These are phyloP conservation scores for Xylaria nigripes DNA, from an alignment of 495 filamentous ascomycete genomes.

Conservation along the genomic window DNA sequence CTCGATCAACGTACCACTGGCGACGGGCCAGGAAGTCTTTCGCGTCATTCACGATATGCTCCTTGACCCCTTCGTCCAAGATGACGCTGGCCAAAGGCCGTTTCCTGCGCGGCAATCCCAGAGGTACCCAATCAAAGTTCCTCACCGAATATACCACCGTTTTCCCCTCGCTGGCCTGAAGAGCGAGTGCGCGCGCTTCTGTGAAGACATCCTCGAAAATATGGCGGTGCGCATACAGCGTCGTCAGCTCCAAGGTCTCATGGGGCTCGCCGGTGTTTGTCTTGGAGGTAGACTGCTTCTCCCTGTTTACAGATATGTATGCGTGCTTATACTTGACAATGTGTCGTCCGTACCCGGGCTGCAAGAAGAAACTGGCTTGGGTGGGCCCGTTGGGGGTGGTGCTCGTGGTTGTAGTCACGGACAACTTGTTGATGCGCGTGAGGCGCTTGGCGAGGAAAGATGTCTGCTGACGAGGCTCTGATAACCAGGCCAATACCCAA, in stretches of 20 bases:
- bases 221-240: conserved; percentile 77
- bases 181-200: conserved; percentile 73
- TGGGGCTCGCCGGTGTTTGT: conserved; percentile 77
- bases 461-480: conserved; percentile 56
- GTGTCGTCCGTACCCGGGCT: conserved; percentile 83
- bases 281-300: conserved; percentile 66
- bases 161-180: conserved; percentile 77
- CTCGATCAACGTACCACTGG: conserved; percentile 88
- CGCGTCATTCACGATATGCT: conserved; percentile 75
- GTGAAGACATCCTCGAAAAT: conserved; percentile 79
- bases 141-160: conserved; percentile 82
- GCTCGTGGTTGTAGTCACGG: conserved; percentile 45
- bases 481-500: conserved; percentile 93
- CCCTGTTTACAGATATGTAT: conserved; percentile 76
- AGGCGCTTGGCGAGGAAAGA: conserved; percentile 39
- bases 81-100: conserved; percentile 83
- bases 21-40: conserved; percentile 70
- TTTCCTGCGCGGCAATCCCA: conserved; percentile 82
- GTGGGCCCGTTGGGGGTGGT: conserved; percentile 57
- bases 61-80: conserved; percentile 76
- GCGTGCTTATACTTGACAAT: conserved; percentile 72
- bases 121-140: conserved; percentile 65
- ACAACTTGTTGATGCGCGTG: conserved; percentile 43
- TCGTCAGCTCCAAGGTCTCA: conserved; percentile 89
- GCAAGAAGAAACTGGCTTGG: conserved; percentile 73